Base-by-base conservation (phyloP, 371 early-diverging fungal genomes). In the Mortierella sp. region DNA sequence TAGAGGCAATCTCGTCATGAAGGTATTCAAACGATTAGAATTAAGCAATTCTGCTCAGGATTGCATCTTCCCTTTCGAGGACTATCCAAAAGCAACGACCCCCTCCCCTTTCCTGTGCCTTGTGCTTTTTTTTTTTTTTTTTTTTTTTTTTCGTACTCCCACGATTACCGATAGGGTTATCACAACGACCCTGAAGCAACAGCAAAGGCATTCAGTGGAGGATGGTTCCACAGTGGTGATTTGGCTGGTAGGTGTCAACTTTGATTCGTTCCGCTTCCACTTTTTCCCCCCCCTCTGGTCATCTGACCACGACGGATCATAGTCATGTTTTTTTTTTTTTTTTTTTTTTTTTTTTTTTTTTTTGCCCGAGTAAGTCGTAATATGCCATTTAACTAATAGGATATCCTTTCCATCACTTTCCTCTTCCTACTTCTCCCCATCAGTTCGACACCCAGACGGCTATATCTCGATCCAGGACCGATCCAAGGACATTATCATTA, bases 141-240 rank as follows among this genome's bases (percentile, higher is more conserved):
- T 37, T 4, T 15, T 56, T n/a, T 37, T 14, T 37, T 7, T 43
- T 7, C 52, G 45, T 30, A 1, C 55, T 55, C 9, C 23, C 23
- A 25, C 4, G 57, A 25, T 7, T 11, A 1, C 7, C 51, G 15
- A 25, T 59, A 81, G 72, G 88, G 84, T 25, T 86, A 86, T 37
- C 69, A 82, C 61, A 77, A 88, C 52, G 87, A 91, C 59, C 84
- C 86, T 1, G 85, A 85, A 59, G 91, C 89, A 25, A 92, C 93
- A 16, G 81, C 68, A 9, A 86, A 90, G 59, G 86, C 89, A 4
- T 90, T 91, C 72, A 62, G 83, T 7, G 81, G 85, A 28, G 91
- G 91, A 23, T 87, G 88, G 60, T 90, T 90, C 73, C 91, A 91
- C 82, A 84, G 88, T 30, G 93, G 93, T 9, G 93, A 92, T 74